Conservation (phyloP, 352 stramenopile genomes). For the Phytophthora megakarya region DNA sequence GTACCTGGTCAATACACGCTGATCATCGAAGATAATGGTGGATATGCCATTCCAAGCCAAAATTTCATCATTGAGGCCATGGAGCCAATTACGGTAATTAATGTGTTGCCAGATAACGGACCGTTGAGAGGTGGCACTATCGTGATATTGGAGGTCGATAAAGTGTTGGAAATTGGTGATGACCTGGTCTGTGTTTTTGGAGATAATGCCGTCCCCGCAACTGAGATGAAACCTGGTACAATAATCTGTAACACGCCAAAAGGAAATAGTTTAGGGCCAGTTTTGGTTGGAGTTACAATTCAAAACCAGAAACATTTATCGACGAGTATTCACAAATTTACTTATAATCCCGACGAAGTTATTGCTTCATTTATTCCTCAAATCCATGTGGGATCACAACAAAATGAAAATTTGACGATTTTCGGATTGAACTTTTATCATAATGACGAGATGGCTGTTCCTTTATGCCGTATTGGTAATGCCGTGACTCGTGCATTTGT, state of each 20-base stretch:
- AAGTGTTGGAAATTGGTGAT: neutral
- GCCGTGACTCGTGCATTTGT: slow-evolving; percentile 24
- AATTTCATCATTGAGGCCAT: slow-evolving; percentile 9
- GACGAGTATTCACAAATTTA: slow-evolving; percentile 6
- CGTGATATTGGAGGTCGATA: slow-evolving; percentile 28
- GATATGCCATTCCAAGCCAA: slow-evolving; percentile 7
- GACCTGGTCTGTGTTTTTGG: slow-evolving; percentile 39
- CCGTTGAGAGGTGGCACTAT: slow-evolving; percentile 38
- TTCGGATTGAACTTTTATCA: slow-evolving; percentile 38
- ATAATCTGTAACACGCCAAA: slow-evolving; percentile 34
- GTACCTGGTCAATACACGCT: slow-evolving; percentile 12
- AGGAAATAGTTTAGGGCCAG: slow-evolving; percentile 9
- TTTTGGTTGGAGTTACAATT: slow-evolving; percentile 33
- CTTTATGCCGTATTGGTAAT: slow-evolving; percentile 37
- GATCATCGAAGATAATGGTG: slow-evolving; percentile 16
- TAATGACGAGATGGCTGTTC: neutral
- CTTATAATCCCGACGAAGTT: slow-evolving; percentile 37
- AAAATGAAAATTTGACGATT: slow-evolving; percentile 21
- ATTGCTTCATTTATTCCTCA: slow-evolving; percentile 33
- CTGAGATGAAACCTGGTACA: slow-evolving; percentile 3
- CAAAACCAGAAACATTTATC: neutral
- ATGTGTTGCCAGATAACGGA: slow-evolving; percentile 12
- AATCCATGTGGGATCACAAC: neutral
- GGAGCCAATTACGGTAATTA: neutral
- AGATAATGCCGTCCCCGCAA: slow-evolving; percentile 11